Conservation (phyloP, 352 stramenopile species). For the Globisporangium middletonii region DNA sequence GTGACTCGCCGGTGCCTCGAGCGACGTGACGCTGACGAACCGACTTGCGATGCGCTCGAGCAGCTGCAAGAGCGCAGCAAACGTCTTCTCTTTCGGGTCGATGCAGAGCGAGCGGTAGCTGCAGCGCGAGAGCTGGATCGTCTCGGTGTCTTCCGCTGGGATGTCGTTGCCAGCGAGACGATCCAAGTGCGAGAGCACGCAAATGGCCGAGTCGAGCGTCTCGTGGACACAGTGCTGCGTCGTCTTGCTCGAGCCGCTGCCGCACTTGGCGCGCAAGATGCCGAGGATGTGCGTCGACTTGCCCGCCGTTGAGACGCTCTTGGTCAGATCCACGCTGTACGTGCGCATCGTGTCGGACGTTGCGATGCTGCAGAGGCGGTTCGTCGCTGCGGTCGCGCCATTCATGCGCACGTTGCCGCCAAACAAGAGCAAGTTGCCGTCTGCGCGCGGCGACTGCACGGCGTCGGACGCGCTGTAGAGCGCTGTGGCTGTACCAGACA, state of each 20-base stretch:
- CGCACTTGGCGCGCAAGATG: conserved; percentile 40
- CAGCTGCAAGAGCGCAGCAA: conserved; percentile 52
- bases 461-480: conserved; percentile 31
- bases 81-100: conserved; percentile 69
- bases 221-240: conserved; percentile 44
- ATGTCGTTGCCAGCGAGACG: conserved; percentile 70
- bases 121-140: conserved; percentile 75
- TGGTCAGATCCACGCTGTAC: conserved; percentile 40
- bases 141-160: conserved; percentile 63
- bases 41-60: conserved; percentile 28
- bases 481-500: conserved; percentile 40
- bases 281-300: conserved; percentile 51
- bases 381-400: conserved; percentile 17
- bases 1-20: conserved; percentile 4
- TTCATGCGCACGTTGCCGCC: conserved; percentile 28
- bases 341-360: conserved; percentile 31
- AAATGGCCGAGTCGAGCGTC: conserved; percentile 59
- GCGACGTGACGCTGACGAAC: conserved; percentile 21
- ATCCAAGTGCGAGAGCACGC: conserved; percentile 73
- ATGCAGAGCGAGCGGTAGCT: conserved; percentile 75
- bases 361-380: conserved; percentile 20
- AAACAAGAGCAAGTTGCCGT: conserved; percentile 36
- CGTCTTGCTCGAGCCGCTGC: conserved; percentile 13
- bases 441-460: conserved; percentile 12
- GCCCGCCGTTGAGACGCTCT: conserved; percentile 42